A percentile compares a stretch with the other conserved stretches of the same genome.
These are phyloP conservation scores for Psilocybe azurescens DNA, from an alignment of 768 basidiomycete species.

Conservation along the genomic window DNA sequence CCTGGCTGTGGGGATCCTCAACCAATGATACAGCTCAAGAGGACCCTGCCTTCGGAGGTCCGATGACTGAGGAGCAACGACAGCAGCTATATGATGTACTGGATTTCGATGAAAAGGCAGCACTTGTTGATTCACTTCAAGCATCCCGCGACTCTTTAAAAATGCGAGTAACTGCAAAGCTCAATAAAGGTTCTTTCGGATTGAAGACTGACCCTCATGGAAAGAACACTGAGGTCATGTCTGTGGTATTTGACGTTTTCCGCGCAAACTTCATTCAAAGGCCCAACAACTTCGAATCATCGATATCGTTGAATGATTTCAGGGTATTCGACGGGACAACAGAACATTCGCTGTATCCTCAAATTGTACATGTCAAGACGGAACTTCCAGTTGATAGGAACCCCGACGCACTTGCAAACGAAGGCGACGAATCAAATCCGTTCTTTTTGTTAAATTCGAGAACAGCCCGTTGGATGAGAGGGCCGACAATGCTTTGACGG, in stretches of 20 bases:
- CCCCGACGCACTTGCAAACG: constrained; percentile 17
- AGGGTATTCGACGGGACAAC: constrained; percentile 94
- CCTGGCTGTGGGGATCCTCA: constrained; percentile 86
- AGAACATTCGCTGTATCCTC: constrained; percentile 75
- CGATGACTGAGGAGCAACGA: constrained; percentile 90
- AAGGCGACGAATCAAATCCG: constrained; percentile 26
- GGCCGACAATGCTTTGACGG: constrained; percentile 88
- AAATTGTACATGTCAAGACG: constrained; percentile 81
- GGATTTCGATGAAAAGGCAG: constrained; percentile 89
- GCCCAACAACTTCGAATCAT: constrained; percentile 85
- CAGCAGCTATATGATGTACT: constrained; percentile 89
- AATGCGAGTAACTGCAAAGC: constrained; percentile 71
- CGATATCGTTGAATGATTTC: constrained; percentile 84
- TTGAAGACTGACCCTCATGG: constrained; percentile 79
- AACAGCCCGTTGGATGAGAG: constrained; percentile 89
- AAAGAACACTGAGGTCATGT: constrained; percentile 72
- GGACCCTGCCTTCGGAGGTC: constrained; percentile 62
- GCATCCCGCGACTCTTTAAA: constrained; percentile 82
- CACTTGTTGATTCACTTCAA: constrained; percentile 71
- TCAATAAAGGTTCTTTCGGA: constrained; percentile 88
- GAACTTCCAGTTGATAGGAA: constrained; percentile 24
- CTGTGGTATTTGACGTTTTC: constrained; percentile 87
- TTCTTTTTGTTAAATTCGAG: constrained; percentile 96
- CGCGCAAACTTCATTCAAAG: constrained; percentile 84
- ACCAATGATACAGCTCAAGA: constrained; percentile 41